These are phyloP conservation scores for Brassica rapa DNA, from an alignment of 345 rosid species.

Conservation along the genomic window DNA sequence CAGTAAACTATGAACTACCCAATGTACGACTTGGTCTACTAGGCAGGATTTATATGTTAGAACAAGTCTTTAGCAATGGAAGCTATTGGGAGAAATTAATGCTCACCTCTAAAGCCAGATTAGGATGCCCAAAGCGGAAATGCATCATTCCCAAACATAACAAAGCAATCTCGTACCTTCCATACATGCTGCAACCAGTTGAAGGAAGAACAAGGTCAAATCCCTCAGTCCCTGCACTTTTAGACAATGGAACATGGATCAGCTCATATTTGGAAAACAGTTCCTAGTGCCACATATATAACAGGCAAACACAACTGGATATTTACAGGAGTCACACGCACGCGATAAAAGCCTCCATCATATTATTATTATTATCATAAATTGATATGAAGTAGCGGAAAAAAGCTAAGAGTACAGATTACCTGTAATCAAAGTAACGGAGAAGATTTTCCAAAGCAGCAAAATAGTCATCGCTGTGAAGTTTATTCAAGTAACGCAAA, in stretches of 20 bases:
- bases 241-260: slow-evolving; percentile 47
- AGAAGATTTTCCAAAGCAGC: slow-evolving; percentile 90
- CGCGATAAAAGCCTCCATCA: slow-evolving; percentile 16
- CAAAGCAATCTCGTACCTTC: slow-evolving; percentile 81
- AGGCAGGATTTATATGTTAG: not conserved
- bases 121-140: slow-evolving; percentile 96
- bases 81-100: slow-evolving; percentile 6
- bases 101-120: slow-evolving; percentile 86
- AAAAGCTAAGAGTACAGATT: slow-evolving; percentile 35
- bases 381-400: not conserved
- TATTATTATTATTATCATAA: not conserved
- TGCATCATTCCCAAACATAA: slow-evolving; percentile 95
- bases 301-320: slow-evolving; percentile 24
- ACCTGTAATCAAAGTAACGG: slow-evolving; percentile 96
- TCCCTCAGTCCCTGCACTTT: slow-evolving; percentile 99
- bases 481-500: slow-evolving; percentile 83
- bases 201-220: slow-evolving; percentile 67
- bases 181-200: slow-evolving; percentile 54
- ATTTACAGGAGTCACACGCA: slow-evolving; percentile 14
- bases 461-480: slow-evolving; percentile 86
- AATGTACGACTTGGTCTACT: slow-evolving; percentile 11
- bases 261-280: slow-evolving; percentile 35
- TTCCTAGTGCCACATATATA: slow-evolving; percentile 2
- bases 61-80: slow-evolving; percentile 14
- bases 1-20: slow-evolving; percentile 5